A percentile compares a stretch with the other conserved stretches of the same genome.
These are phyloP conservation scores for Gonapodya sp. DNA, from an alignment of 192 early-diverging fungal species.

Conservation along the genomic window DNA sequence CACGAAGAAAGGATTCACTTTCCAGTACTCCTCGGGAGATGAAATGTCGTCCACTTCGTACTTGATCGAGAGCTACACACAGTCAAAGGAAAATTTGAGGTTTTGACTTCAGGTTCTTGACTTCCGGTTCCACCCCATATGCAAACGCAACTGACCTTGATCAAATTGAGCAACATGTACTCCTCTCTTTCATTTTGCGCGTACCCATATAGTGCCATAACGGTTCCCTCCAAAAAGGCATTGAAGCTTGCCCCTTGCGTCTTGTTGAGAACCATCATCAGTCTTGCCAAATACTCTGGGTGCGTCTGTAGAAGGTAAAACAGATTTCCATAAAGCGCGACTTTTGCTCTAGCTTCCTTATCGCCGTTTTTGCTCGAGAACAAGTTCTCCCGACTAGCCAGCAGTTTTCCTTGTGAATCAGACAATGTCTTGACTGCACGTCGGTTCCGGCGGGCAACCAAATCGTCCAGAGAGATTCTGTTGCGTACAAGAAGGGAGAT, in stretches of 20 bases:
- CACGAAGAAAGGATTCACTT: conserved; percentile 94
- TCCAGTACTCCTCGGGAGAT: conserved; percentile 80
- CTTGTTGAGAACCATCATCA: conserved; percentile 86
- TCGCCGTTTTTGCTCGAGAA: conserved; percentile 67
- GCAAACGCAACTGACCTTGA: conserved; percentile 49
- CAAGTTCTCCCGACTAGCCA: conserved; percentile 31
- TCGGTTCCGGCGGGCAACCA: conserved; percentile 56
- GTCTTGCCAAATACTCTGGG: conserved; percentile 75
- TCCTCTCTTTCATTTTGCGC: conserved; percentile 95
- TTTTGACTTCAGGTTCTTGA: background rate
- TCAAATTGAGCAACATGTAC: conserved; percentile 87
- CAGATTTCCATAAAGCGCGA: conserved; percentile 82
- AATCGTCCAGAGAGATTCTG: conserved; percentile 90
- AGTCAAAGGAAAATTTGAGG: conserved; percentile 7
- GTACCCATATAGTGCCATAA: conserved; percentile 91
- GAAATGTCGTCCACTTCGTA: conserved; percentile 80
- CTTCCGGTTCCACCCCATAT: background rate
- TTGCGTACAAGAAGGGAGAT: conserved; percentile 94
- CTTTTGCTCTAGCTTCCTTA: conserved; percentile 66
- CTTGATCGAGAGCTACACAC: conserved; percentile 55
- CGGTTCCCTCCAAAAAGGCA: conserved; percentile 63
- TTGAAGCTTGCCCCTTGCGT: conserved; percentile 39
- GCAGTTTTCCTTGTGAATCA: background rate
- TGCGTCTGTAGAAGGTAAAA: conserved; percentile 97
- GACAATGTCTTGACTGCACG: conserved; percentile 25